phyloP scores from a whole-genome alignment of 2,329 filamentous ascomycete species.

The Colletotrichum graminicola region DNA sequence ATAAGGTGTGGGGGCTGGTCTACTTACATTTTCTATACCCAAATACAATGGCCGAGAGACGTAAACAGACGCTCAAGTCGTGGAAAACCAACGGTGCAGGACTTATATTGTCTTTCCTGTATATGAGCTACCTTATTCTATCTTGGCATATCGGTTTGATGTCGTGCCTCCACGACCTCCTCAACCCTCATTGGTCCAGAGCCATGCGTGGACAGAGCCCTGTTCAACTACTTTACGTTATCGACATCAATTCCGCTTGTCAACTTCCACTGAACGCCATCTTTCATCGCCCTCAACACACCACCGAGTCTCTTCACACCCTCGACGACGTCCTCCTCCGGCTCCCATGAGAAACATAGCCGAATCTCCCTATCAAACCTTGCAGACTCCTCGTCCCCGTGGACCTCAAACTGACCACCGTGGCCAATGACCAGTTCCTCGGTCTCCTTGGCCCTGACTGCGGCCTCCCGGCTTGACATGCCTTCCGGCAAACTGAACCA shows the following conservation, averaged over 20 bases:
- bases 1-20: constrained; percentile 16
- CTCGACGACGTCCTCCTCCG: constrained; percentile 73
- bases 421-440: constrained; percentile 77
- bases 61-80: neutral
- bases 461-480: constrained; percentile 66
- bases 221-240: constrained; percentile 28
- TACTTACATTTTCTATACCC: constrained; percentile 35
- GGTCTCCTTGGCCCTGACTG: constrained; percentile 67
- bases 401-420: constrained; percentile 78
- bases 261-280: constrained; percentile 44
- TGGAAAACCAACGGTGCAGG: neutral
- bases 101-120: neutral
- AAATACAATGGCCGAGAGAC: constrained; percentile 7
- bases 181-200: neutral
- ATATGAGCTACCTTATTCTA: neutral
- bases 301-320: constrained; percentile 73
- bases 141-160: no score
- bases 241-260: constrained; percentile 28
- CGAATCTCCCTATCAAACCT: constrained; percentile 72
- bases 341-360: constrained; percentile 80
- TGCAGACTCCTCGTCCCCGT: constrained; percentile 64
- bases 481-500: constrained; percentile 76
- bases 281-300: constrained; percentile 54
- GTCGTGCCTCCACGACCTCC: neutral
- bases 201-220: neutral